phyloP scores from a whole-genome alignment of 1,284 basidiomycete genomes.

The Fomitopsis pinicola region DNA sequence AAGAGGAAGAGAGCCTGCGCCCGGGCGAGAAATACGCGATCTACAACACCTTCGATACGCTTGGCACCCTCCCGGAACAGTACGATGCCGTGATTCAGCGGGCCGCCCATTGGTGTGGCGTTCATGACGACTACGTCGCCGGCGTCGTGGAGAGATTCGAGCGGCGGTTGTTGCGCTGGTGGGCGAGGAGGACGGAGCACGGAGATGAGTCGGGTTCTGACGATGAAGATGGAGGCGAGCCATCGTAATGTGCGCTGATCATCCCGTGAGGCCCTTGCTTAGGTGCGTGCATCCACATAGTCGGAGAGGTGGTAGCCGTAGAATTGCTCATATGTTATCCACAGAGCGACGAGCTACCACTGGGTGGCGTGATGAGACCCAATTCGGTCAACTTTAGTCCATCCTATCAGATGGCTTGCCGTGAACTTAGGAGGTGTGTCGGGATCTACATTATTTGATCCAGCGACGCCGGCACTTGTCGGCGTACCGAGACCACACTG shows the following conservation, averaged over 20 bases:
- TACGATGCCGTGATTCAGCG: slow-evolving; percentile 44
- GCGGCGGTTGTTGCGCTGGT: slow-evolving; percentile 49
- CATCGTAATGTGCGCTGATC: not conserved
- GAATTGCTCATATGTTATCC: too few species aligned
- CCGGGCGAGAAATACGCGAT: slow-evolving; percentile 57
- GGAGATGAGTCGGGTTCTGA: slow-evolving; percentile 5
- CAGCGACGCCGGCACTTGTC: too few species aligned
- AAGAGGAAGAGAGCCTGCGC: slow-evolving; percentile 20
- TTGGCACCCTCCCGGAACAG: slow-evolving; percentile 50
- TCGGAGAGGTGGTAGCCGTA: too few species aligned
- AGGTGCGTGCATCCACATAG: too few species aligned
- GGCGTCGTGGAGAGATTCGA: slow-evolving; percentile 58
- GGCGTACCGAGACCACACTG: too few species aligned
- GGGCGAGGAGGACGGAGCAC: slow-evolving; percentile 26
- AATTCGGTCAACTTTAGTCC: too few species aligned
- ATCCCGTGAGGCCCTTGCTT: not conserved
- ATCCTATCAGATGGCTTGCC: too few species aligned
- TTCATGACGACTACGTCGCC: slow-evolving; percentile 43
- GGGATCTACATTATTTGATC: too few species aligned
- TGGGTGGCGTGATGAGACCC: too few species aligned
- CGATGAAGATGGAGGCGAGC: not conserved
- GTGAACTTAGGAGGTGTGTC: too few species aligned
- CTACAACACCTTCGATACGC: slow-evolving; percentile 53
- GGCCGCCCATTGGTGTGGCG: slow-evolving; percentile 49
- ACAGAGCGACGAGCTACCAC: too few species aligned